Base-by-base conservation (phyloP, 2,329 filamentous ascomycete genomes). In the Colletotrichum incanum region DNA sequence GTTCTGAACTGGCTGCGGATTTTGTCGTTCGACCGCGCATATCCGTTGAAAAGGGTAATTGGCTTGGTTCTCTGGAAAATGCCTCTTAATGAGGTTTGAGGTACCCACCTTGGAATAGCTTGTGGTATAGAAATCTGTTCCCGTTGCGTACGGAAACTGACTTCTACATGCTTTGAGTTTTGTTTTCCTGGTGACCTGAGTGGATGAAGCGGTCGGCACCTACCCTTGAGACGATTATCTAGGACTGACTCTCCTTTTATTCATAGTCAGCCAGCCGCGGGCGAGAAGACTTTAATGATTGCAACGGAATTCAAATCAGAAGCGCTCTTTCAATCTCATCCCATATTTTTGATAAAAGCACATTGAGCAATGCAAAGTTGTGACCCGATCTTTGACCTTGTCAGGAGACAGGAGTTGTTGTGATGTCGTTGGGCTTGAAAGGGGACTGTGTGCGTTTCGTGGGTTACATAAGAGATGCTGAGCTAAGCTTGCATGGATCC, bases 401-500 rank as follows among this genome's bases (percentile, higher is more conserved):
- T 26, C 14, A 11, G 34, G 37, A 26, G 34, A 41, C 12, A 11
- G 31, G 37, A 60, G 34, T 60, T 31, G 34, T 60, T 31, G 23
- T 20, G 11, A 34, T 45, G 68, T 71, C 34, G 65, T 71, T 52
- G 58, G 28, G 16, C 62, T 43, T 23, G 41, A n/a, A 28, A 26
- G 26, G 16, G 16, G 26, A 39, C 45, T 28, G 14, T 26, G 9
- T 18, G 34, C 16, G 9, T 72, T 70, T n/a, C n/a, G n/a, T n/a
- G n/a, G n/a, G n/a, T n/a, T 31, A 72, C 37, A 55, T 72, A 72
- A 72, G 45, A 5, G 2, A 7, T 6, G 39, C 31, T 68, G 50
- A 72, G 59, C 70, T 72, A 72, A 72, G 65, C 60, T 20, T 18
- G 26, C 39, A 60, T 54, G 70, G 65, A 16, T 54, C 59, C 54